Evolutionary conservation across 2,329 filamentous ascomycete species (phyloP).

Genomic region (Aspergillus oerlinghausenensis): DNA sequence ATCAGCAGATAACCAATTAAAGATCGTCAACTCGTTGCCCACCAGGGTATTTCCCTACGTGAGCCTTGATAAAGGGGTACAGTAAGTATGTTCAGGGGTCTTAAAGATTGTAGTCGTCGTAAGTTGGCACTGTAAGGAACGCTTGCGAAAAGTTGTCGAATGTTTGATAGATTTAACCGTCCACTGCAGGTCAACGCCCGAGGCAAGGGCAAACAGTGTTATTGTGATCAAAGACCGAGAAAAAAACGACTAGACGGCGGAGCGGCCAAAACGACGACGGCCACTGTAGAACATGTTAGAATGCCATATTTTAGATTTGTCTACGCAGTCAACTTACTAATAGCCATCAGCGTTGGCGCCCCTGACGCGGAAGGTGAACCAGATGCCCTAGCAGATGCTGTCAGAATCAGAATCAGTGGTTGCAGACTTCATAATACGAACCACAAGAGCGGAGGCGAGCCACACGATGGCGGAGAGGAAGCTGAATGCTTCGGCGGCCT

Average conservation of each 20-base stretch:
- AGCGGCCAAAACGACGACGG: conserved; percentile 9
- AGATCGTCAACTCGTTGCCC: conserved; percentile 6
- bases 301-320: not conserved
- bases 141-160: not conserved
- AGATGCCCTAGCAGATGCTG: conserved; percentile 24
- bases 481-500: conserved; percentile 65
- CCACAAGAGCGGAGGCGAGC: conserved; percentile 60
- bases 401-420: conserved; percentile 7
- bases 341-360: conserved; percentile 11
- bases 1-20: not conserved
- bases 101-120: not conserved
- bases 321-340: conserved; percentile 16
- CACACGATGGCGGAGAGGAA: conserved; percentile 69
- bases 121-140: not conserved
- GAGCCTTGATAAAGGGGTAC: not conserved
- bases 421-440: conserved; percentile 17
- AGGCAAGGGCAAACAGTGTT: not conserved
- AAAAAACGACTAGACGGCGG: conserved; percentile 7
- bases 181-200: not conserved
- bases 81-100: not conserved
- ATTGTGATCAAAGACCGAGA: not conserved
- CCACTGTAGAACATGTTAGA: conserved; percentile 1
- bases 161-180: not conserved
- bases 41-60: not conserved
- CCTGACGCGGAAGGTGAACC: conserved; percentile 31